phyloP scores from a whole-genome alignment of 768 basidiomycete genomes.

The Pholiota molesta region DNA sequence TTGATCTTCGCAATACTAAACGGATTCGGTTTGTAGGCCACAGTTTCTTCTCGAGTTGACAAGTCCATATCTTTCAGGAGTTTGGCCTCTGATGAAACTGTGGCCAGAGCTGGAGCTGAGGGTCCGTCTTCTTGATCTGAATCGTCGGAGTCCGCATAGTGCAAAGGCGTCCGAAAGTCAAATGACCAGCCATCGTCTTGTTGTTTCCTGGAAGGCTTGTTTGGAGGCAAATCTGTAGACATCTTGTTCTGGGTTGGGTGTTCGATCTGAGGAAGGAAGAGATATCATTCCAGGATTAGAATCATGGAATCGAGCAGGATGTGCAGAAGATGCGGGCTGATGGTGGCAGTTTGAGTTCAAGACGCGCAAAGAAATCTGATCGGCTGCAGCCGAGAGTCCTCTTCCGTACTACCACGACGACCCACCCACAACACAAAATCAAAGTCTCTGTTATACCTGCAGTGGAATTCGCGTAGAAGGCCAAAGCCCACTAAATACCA shows the following conservation, averaged over 20 bases:
- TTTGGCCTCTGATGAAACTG: slow-evolving; percentile 25
- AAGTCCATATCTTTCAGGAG: slow-evolving; percentile 58
- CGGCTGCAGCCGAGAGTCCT: neutral
- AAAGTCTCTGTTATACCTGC: too few species aligned
- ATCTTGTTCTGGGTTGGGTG: neutral
- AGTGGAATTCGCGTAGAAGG: too few species aligned
- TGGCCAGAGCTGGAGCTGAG: neutral
- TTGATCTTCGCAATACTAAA: slow-evolving; percentile 84
- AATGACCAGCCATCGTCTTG: slow-evolving; percentile 36
- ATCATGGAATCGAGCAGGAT: neutral
- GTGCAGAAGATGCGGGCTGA: neutral
- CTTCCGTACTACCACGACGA: too few species aligned
- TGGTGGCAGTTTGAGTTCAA: neutral
- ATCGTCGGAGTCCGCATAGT: neutral
- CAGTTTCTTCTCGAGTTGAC: slow-evolving; percentile 59
- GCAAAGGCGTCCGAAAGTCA: slow-evolving; percentile 32
- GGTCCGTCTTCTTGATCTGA: neutral
- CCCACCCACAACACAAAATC: too few species aligned
- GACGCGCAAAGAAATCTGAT: neutral
- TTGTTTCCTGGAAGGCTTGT: neutral
- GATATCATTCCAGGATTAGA: neutral
- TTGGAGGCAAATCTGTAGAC: neutral
- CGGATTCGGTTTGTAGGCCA: slow-evolving; percentile 72
- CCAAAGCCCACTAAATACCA: too few species aligned
- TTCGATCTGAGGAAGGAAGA: neutral